Conservation (phyloP, 2,329 filamentous ascomycete species). For the Mycogone perniciosa region DNA sequence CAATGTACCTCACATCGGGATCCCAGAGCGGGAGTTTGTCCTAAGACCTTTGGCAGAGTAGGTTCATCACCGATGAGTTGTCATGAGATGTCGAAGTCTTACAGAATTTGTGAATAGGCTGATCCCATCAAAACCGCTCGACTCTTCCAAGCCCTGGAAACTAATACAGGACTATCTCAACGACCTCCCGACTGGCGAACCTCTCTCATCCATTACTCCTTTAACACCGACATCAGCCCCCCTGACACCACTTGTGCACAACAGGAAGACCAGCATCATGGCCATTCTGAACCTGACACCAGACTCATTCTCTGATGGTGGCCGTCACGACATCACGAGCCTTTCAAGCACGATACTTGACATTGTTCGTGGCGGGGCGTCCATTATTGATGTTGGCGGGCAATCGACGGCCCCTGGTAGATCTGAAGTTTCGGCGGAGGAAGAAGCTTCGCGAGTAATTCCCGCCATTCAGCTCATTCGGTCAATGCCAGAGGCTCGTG, state of each 20-base stretch:
- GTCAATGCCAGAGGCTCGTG: constrained; percentile 52
- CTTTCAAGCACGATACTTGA: constrained; percentile 52
- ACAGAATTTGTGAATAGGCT: constrained; percentile 34
- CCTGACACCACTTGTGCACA: constrained; percentile 52
- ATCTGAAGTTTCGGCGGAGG: constrained; percentile 58
- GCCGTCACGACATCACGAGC: constrained; percentile 49
- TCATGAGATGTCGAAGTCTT: neutral
- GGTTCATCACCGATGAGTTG: constrained; percentile 19
- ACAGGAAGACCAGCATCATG: constrained; percentile 73
- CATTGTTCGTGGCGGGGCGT: constrained; percentile 64
- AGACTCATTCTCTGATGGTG: constrained; percentile 95
- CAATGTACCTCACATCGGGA: constrained; percentile 76
- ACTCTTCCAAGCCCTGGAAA: constrained; percentile 52
- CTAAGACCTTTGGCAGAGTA: constrained; percentile 78
- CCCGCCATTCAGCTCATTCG: constrained; percentile 73
- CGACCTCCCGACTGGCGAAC: constrained; percentile 43
- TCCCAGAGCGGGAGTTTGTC: constrained; percentile 90
- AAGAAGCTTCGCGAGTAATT: constrained; percentile 72
- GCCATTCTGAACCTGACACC: constrained; percentile 91
- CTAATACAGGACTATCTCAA: constrained; percentile 56
- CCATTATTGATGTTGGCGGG: constrained; percentile 86
- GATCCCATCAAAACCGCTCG: constrained; percentile 47
- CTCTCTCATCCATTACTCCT: constrained; percentile 55
- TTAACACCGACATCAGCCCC: constrained; percentile 40
- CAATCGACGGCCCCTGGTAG: constrained; percentile 84